Evolutionary conservation across 2,329 filamentous ascomycete genomes (phyloP).

Genomic region (Arthrinium puccinioides): DNA sequence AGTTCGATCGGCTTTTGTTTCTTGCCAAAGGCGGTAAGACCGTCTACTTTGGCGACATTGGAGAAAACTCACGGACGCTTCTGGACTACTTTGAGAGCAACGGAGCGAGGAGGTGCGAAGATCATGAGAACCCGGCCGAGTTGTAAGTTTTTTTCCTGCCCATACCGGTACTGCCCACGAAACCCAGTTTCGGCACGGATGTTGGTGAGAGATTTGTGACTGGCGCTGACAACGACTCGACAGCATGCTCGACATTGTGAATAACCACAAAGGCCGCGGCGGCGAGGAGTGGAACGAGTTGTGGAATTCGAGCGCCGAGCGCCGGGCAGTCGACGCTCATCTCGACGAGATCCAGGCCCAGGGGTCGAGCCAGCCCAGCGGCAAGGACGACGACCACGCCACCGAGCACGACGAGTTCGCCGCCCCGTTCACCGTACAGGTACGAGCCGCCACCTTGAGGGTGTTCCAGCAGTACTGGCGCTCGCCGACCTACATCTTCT

Average conservation of each 20-base stretch:
- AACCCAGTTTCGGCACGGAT: too few species aligned
- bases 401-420: conserved; percentile 61
- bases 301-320: conserved; percentile 47
- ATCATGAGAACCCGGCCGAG: conserved; percentile 55
- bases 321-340: conserved; percentile 6
- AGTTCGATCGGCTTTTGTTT: conserved; percentile 45
- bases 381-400: conserved; percentile 8
- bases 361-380: not conserved
- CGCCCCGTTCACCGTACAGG: conserved; percentile 61
- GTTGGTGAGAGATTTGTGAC: too few species aligned
- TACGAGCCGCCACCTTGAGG: conserved; percentile 56
- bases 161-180: too few species aligned
- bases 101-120: conserved; percentile 43
- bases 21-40: conserved; percentile 46
- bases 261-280: conserved; percentile 37
- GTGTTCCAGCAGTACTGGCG: conserved; percentile 83
- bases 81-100: conserved; percentile 52
- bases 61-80: conserved; percentile 37
- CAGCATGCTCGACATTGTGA: conserved; percentile 43
- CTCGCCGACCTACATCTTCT: conserved; percentile 69
- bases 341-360: conserved; percentile 5
- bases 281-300: conserved; percentile 24
- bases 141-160: too few species aligned
- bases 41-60: conserved; percentile 51
- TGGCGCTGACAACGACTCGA: too few species aligned